Evolutionary conservation across 2,329 filamentous ascomycete species (phyloP).

Genomic region (Rosellinia necatrix): DNA sequence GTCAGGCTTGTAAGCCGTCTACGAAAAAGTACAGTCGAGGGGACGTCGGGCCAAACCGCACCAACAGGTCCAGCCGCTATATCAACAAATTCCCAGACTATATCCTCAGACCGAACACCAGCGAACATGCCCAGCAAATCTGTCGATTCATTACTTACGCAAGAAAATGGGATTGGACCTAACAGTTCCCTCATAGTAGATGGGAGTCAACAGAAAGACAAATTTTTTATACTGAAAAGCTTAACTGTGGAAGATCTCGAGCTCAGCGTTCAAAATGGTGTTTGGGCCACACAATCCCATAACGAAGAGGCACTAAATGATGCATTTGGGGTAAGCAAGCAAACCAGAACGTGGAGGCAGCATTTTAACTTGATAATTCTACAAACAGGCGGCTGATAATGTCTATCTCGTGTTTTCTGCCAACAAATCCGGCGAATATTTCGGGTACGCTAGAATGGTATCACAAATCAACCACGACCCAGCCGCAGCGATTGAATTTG

Average conservation of each 20-base stretch:
- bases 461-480: slow-evolving; percentile 83
- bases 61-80: slow-evolving; percentile 60
- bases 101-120: slow-evolving; percentile 23
- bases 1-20: slow-evolving; percentile 85
- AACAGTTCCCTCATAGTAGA: slow-evolving; percentile 29
- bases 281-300: slow-evolving; percentile 94
- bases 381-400: slow-evolving; percentile 70
- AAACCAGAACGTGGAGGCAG: neutral
- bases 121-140: slow-evolving; percentile 24
- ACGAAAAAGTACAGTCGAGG: slow-evolving; percentile 57
- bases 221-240: slow-evolving; percentile 92
- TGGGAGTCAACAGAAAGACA: slow-evolving; percentile 58
- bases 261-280: slow-evolving; percentile 80
- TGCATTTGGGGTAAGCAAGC: slow-evolving; percentile 71
- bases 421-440: slow-evolving; percentile 97
- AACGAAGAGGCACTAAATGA: slow-evolving; percentile 85
- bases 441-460: slow-evolving; percentile 89
- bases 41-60: slow-evolving; percentile 51
- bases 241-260: slow-evolving; percentile 90
- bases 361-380: slow-evolving; percentile 14
- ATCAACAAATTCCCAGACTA: slow-evolving; percentile 34
- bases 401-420: slow-evolving; percentile 95
- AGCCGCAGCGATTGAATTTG: slow-evolving; percentile 69
- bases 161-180: slow-evolving; percentile 27
- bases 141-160: slow-evolving; percentile 19